phyloP scores from a whole-genome alignment of 2,329 filamentous ascomycete genomes.

The Monilinia fructicola region DNA sequence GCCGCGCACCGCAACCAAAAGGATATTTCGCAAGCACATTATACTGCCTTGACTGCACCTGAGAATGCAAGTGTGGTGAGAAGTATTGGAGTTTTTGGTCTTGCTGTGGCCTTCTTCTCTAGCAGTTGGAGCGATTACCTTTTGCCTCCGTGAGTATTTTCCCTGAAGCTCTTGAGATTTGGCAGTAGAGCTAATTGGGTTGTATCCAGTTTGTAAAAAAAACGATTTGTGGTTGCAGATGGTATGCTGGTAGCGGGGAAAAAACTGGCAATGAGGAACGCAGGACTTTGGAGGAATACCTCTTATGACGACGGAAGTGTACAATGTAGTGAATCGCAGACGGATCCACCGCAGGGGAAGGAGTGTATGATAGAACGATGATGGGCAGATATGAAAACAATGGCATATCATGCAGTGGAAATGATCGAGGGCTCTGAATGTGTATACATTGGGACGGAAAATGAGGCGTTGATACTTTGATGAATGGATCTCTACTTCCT shows the following conservation, averaged over 20 bases:
- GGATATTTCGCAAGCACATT: slow-evolving; percentile 61
- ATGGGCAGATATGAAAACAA: neutral
- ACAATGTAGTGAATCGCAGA: slow-evolving; percentile 5
- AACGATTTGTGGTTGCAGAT: neutral
- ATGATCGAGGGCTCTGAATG: slow-evolving; percentile 1
- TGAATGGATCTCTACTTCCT: slow-evolving; percentile 25
- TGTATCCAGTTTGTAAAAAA: slow-evolving; percentile 3
- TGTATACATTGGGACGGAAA: slow-evolving; percentile 17
- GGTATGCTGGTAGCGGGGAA: neutral
- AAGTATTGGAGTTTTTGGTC: slow-evolving; percentile 66
- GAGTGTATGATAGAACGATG: slow-evolving; percentile 14
- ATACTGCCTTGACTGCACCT: slow-evolving; percentile 61
- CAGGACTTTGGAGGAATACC: slow-evolving; percentile 1
- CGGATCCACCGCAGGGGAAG: slow-evolving; percentile 1
- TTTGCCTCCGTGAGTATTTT: slow-evolving; percentile 57
- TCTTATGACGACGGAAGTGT: slow-evolving; percentile 13
- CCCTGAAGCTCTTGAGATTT: neutral
- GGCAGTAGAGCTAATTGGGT: neutral
- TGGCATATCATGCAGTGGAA: neutral
- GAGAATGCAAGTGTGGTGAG: slow-evolving; percentile 69
- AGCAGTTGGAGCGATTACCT: slow-evolving; percentile 68
- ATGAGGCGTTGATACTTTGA: slow-evolving; percentile 18
- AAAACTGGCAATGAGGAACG: neutral
- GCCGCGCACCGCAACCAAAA: slow-evolving; percentile 45
- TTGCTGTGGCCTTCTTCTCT: slow-evolving; percentile 64